A percentile compares a stretch with the other conserved stretches of the same genome.
Conservation (phyloP, 495 filamentous ascomycete genomes). For the Aspergillus sclerotiicarbonarius region DNA sequence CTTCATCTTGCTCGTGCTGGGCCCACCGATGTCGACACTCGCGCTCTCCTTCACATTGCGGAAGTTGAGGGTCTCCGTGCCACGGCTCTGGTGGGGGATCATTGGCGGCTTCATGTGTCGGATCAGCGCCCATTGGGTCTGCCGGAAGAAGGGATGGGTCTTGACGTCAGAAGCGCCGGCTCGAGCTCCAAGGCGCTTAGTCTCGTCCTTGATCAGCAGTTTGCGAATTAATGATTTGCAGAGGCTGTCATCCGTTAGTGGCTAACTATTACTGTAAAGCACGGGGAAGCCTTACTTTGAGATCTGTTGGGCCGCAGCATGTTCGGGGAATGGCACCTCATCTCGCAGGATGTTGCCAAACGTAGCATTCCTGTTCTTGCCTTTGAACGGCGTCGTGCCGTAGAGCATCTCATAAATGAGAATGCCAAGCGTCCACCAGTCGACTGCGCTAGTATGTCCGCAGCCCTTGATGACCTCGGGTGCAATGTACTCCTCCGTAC, state of each 20-base stretch:
- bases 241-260: constrained; percentile 51
- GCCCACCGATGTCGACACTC: constrained; percentile 81
- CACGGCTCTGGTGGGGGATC: constrained; percentile 87
- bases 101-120: constrained; percentile 99
- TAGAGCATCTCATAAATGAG: constrained; percentile 99
- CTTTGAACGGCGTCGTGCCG: constrained; percentile 98
- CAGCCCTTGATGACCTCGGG: constrained; percentile 98
- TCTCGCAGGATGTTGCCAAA: constrained; percentile 97
- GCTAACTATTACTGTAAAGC: background rate
- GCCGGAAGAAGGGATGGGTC: constrained; percentile 91
- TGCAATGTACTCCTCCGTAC: constrained; percentile 97
- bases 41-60: constrained; percentile 95
- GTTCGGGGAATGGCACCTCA: constrained; percentile 92
- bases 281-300: constrained; percentile 69
- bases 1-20: constrained; percentile 53
- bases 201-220: constrained; percentile 96
- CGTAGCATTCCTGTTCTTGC: constrained; percentile 96
- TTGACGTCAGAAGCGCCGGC: constrained; percentile 98
- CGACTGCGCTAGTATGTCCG: constrained; percentile 95
- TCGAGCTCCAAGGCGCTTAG: constrained; percentile 87
- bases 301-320: constrained; percentile 76
- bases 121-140: constrained; percentile 93
- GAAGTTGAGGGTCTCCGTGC: constrained; percentile 93
- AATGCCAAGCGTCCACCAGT: constrained; percentile 99
- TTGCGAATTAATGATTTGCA: constrained; percentile 98